Percentiles rank a stretch among this genome's conserved stretches.
phyloP scores from a whole-genome alignment of 1,284 basidiomycete genomes.

The Ustilago cynodontis region DNA sequence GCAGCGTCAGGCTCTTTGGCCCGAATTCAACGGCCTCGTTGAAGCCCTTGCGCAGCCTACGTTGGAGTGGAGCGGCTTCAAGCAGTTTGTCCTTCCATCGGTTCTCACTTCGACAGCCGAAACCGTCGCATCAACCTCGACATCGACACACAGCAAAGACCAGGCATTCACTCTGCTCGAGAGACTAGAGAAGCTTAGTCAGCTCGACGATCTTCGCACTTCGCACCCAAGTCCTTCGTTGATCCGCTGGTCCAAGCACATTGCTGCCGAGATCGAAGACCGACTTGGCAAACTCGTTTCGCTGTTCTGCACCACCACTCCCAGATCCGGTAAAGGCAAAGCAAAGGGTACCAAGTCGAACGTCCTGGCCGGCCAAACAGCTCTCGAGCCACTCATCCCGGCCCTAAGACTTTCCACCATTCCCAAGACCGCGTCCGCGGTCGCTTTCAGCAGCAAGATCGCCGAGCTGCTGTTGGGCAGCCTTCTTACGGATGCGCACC shows the following conservation, averaged over 20 bases:
- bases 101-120: slow-evolving; percentile 59
- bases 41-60: slow-evolving; percentile 55
- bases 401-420: slow-evolving; percentile 44
- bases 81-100: slow-evolving; percentile 61
- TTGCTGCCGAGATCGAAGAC: slow-evolving; percentile 38
- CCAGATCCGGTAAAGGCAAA: slow-evolving; percentile 7
- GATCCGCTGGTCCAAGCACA: slow-evolving; percentile 48
- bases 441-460: slow-evolving; percentile 23
- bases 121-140: slow-evolving; percentile 28
- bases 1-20: slow-evolving; percentile 40
- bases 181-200: slow-evolving; percentile 43
- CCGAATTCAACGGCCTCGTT: slow-evolving; percentile 58
- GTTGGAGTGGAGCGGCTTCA: slow-evolving; percentile 61
- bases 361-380: slow-evolving; percentile 15
- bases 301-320: slow-evolving; percentile 21
- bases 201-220: slow-evolving; percentile 37
- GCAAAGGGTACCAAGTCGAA: slow-evolving; percentile 5
- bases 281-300: slow-evolving; percentile 32
- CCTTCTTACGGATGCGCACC: slow-evolving; percentile 25
- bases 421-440: slow-evolving; percentile 24
- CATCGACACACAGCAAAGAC: slow-evolving; percentile 38
- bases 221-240: slow-evolving; percentile 42
- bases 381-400: slow-evolving; percentile 41
- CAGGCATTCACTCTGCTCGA: slow-evolving; percentile 60
- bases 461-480: slow-evolving; percentile 34